phyloP scores from a whole-genome alignment of 306 rosid species.

The Lathyrus sativus region DNA sequence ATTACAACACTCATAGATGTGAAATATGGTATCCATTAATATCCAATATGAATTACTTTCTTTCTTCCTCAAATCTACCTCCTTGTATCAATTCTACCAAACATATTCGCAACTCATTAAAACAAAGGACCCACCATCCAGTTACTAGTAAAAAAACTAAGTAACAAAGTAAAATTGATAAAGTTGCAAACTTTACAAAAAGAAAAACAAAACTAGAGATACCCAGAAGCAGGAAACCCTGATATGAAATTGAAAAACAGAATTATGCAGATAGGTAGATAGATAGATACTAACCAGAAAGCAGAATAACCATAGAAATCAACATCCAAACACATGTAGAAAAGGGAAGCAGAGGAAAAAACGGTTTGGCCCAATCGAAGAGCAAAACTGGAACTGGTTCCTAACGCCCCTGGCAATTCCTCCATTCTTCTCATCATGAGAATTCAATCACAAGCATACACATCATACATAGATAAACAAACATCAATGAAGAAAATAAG shows the following conservation, averaged over 20 bases:
- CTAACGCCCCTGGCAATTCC: constrained; percentile 88
- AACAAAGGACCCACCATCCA: constrained; percentile 24
- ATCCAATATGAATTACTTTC: constrained; percentile 11
- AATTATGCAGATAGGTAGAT: not conserved
- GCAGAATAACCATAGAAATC: constrained; percentile 81
- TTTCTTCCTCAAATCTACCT: constrained; percentile 3
- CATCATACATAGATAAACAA: not conserved
- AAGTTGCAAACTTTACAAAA: constrained; percentile 17
- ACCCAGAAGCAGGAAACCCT: not conserved
- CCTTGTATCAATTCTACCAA: not conserved
- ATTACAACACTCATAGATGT: not conserved
- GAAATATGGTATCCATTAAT: not conserved
- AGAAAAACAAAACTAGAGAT: not conserved
- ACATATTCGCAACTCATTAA: constrained; percentile 2
- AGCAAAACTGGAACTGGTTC: constrained; percentile 92
- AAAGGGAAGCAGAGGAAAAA: constrained; percentile 83
- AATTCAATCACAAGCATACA: constrained; percentile 37
- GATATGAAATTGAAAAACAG: not conserved
- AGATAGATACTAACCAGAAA: constrained; percentile 62
- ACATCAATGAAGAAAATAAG: constrained; percentile 5
- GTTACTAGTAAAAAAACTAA: not conserved
- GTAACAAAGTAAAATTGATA: not conserved
- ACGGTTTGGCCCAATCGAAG: constrained; percentile 88
- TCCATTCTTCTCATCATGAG: constrained; percentile 59
- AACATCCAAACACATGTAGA: constrained; percentile 77